Percentiles rank a stretch among this genome's conserved stretches.
These are phyloP conservation scores for Brassica cretica DNA, from an alignment of 345 rosid species.

Conservation along the genomic window DNA sequence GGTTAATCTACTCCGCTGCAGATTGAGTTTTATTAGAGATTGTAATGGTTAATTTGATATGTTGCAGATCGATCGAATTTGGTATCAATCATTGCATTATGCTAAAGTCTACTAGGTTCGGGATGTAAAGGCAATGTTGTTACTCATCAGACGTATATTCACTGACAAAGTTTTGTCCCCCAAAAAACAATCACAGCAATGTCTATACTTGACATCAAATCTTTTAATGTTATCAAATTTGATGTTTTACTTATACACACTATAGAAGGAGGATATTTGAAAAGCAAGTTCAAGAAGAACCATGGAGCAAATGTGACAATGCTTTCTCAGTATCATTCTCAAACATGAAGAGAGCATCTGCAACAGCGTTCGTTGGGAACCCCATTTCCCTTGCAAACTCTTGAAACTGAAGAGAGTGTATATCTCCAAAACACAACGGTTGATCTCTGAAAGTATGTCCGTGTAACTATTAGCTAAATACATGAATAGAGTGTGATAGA, in stretches of 20 bases:
- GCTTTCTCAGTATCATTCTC: constrained; percentile 81
- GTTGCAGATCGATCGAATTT: not conserved
- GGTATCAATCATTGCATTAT: too few relatives aligned
- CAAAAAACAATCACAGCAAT: not conserved
- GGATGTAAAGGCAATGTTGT: not conserved
- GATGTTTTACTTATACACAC: constrained; percentile 11
- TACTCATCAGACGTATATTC: not conserved
- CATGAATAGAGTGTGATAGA: not conserved
- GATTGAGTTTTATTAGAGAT: not conserved
- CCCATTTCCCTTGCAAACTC: constrained; percentile 86
- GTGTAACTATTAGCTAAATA: not conserved
- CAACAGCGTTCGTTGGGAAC: constrained; percentile 61
- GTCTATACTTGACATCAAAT: not conserved
- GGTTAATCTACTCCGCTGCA: not conserved
- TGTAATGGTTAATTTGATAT: not conserved
- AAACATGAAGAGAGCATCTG: constrained; percentile 64
- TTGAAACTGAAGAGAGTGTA: constrained; percentile 49
- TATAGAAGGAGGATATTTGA: not conserved
- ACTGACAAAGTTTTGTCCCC: not conserved
- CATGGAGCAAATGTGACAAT: constrained; percentile 60
- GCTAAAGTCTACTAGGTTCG: too few relatives aligned
- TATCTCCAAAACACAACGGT: too few relatives aligned
- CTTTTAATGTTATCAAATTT: not conserved
- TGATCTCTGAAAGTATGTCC: not conserved
- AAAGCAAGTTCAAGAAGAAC: constrained; percentile 40